Percentiles rank a stretch among this genome's conserved stretches.
phyloP scores from a whole-genome alignment of 345 rosid genomes.

The Gossypium ekmanianum region DNA sequence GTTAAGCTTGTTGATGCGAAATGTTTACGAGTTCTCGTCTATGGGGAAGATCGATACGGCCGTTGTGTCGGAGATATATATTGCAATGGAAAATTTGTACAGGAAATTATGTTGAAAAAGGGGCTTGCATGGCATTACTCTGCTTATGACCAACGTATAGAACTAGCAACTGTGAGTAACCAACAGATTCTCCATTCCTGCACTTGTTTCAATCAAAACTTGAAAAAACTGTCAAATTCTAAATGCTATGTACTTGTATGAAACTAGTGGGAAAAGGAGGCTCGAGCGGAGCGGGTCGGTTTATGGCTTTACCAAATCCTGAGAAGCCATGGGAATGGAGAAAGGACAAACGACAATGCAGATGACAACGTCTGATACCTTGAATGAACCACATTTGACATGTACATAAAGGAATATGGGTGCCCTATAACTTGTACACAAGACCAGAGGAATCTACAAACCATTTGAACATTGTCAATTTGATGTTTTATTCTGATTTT shows the following conservation, averaged over 20 bases:
- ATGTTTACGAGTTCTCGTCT: slow-evolving; percentile 27
- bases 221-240: not conserved
- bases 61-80: slow-evolving; percentile 74
- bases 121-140: slow-evolving; percentile 83
- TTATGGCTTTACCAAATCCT: slow-evolving; percentile 73
- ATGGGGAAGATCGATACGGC: slow-evolving; percentile 41
- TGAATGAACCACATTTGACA: too few relatives aligned
- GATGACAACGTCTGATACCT: slow-evolving; percentile 1
- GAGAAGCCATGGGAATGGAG: slow-evolving; percentile 89
- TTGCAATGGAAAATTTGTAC: slow-evolving; percentile 63
- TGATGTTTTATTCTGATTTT: not conserved
- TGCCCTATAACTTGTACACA: not conserved
- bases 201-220: too few relatives aligned
- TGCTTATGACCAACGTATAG: slow-evolving; percentile 59
- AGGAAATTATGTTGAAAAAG: slow-evolving; percentile 79
- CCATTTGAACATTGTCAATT: too few relatives aligned
- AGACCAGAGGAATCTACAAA: not conserved
- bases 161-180: slow-evolving; percentile 49
- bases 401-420: not conserved
- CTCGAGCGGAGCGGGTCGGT: slow-evolving; percentile 57
- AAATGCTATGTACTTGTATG: not conserved
- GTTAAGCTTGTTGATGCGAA: slow-evolving; percentile 27
- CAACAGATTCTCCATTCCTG: not conserved
- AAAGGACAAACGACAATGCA: slow-evolving; percentile 48
- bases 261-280: slow-evolving; percentile 73